Evolutionary conservation across 228 moss, liverwort and hornwort genomes (phyloP), one percentile per base, ranked within the genome.

Genomic region (Sphagnum fallax): DNA sequence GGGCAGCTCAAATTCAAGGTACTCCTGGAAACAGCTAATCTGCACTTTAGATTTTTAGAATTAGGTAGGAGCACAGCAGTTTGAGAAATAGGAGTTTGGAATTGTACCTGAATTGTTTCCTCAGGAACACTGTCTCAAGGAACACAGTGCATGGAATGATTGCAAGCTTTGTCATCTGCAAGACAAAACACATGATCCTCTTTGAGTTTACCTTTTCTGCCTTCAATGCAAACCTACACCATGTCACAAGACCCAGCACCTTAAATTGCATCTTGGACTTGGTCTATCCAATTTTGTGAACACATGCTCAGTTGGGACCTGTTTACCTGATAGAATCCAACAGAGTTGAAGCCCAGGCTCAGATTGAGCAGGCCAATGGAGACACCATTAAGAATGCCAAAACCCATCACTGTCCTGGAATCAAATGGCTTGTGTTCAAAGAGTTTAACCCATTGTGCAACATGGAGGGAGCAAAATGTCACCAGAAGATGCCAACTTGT

Each of bases 401-500:
- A 98, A 52, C 97, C 90, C 75, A 98, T 84, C 32, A 98, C 93
- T 16, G 93, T 93, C 60, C 87, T 84, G 51, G 89, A 75, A 77
- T 98, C 93, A 69, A 91, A 93, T 32, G 97, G 91, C 84, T 98
- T 98, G 80, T 98, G 97, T 77, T 98, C 97, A 72, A 98, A 98
- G 53, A 98, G 82, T 52, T 87, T 98, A 49, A 98, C 74, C 85
- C 84, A 86, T 77, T 90, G 91, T 59, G 93, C 93, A 67, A 90
- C 76, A 75, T 98, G 93, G 60, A 98, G 88, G 6, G 93, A 93
- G 83, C 85, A 91, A 78, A 87, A 98, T 0, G 97, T 98, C 69
- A 98, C 97, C 68, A 88, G 84, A 78, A 98, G 77, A 86, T 98
- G 97, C 97, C 97, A 98, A 89, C 97, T 98, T 68, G 97, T 98